Base-by-base conservation (phyloP, 2,329 filamentous ascomycete genomes). In the Calonectria honghensis region DNA sequence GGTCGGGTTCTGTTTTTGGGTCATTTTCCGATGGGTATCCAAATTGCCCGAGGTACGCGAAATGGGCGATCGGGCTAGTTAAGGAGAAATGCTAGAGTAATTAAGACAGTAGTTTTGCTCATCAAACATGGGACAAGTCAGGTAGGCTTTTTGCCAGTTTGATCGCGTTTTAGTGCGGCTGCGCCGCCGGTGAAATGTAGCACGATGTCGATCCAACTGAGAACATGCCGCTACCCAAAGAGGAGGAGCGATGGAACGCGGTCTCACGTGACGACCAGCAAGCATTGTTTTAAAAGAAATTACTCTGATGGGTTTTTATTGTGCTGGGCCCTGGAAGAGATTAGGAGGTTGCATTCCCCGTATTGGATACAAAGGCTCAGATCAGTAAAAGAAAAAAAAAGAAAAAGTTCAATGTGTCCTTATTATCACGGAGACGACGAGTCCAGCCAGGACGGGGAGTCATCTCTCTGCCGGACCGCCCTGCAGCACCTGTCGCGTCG, bases 261-360 rank as follows among this genome's bases (percentile, higher is more conserved):
- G 35, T 41, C 37, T 63, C 57, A 63, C 57, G 57, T 63, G 57
- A 63, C 24, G 24, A 14, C 57, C 14, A 18, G 16, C 57, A 63
- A 37, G 57, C 57, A 41, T 63, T 41, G 57, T 63, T 63, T 63
- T 41, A 63, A 48, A 63, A 63, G 57, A 63, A 63, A 63, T 63
- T 63, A 63, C 57, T 27, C 24, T 41, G 57, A 63, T 41, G 27
- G 57, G 9, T 41, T 63, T 63, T 63, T 63, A 63, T 41, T 63
- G 57, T 41, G 57, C 57, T 63, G 57, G 57, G 35, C 35, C 57
- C 57, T 41, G 35, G 24, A 6, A 63, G 57, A 63, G 57, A 63
- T 63, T 63, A 41, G 35, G 37, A 63, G 39, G 57, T 63, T 63
- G 57, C 57, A 63, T 63, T 63, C 57, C 57, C 57, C 57, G 35